Evolutionary conservation across 495 filamentous ascomycete species (phyloP), one percentile per base, ranked within the genome.

Genomic region (Penicillium antarcticum): DNA sequence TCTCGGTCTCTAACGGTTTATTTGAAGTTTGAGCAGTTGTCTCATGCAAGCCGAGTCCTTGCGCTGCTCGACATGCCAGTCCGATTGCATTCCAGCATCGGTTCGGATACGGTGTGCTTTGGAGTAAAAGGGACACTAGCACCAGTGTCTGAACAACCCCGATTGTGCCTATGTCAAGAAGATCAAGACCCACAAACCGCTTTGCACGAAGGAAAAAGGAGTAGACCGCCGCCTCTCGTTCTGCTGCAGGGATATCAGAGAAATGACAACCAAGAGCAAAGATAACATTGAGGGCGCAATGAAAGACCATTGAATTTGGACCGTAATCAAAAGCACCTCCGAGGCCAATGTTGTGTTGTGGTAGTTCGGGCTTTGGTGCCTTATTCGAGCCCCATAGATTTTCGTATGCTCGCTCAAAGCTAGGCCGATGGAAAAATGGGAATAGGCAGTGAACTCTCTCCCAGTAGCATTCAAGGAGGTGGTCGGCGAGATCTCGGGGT

Each of bases 61-160:
- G 72, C 5, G 68, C 76, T 14, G 76, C 56, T 9, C 77, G 60
- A 43, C 73, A 76, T 1, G 77, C 76, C 6, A 80, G 44, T 1
- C 77, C 77, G 12, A 78, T 63, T 1, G 68, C 49, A 48, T 75
- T 74, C 75, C 77, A 80, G 47, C 75, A 79, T 16, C 68, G 55
- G 21, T 58, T 68, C 2, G 76, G 70, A 46, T 77, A 75, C 1
- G 68, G 67, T 1, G 75, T 75, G 41, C 70, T 73, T 44, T 77
- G 75, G 3, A 79, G 66, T 39, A 71, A 66, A 5, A 76, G 51
- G 1, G 71, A 68, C 31, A 72, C 57, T 6, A 80, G 53, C 17
- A 80, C 49, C 9, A 80, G 60, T 2, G 70, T 65, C 43, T 80
- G 77, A 1, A 79, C 75, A 1, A 75, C 67, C 0, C 72, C 74